Conservation (phyloP, 2,329 filamentous ascomycete genomes). For the Diaporthe aspalathi region DNA sequence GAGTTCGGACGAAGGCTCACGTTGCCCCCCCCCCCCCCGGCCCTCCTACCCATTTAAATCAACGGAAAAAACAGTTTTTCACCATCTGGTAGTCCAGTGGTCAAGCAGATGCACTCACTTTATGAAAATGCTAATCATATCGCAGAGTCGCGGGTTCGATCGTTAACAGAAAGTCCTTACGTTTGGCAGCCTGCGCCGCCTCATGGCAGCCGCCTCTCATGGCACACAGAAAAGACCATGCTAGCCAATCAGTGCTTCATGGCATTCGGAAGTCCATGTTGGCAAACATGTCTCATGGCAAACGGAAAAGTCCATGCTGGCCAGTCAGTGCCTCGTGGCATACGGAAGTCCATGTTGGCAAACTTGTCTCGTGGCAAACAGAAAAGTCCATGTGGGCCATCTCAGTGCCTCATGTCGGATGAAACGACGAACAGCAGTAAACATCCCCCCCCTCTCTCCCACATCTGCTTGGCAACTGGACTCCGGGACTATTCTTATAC, state of each 20-base stretch:
- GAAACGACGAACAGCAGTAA: no score
- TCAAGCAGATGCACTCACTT: not conserved
- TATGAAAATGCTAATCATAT: not conserved
- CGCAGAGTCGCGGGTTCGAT: not conserved
- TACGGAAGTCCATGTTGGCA: no score
- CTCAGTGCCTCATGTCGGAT: no score
- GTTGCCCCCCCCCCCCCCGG: not conserved
- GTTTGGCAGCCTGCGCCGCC: not conserved
- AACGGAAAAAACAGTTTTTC: not conserved
- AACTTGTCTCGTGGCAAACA: no score
- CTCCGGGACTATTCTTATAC: not conserved
- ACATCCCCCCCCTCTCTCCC: not conserved
- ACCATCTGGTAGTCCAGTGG: not conserved
- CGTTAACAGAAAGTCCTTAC: not conserved
- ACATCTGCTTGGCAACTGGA: conserved; percentile 13
- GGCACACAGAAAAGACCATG: no score
- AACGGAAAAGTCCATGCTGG: no score
- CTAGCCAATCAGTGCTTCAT: no score
- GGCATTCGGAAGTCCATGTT: no score
- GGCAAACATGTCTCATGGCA: no score
- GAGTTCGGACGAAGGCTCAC: not conserved
- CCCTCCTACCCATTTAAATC: not conserved
- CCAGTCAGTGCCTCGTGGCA: no score
- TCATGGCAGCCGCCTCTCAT: no score
- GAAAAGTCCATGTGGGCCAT: no score